Conservation (phyloP, 202 grass and related monocot genomes). For the Musa balbisiana region DNA sequence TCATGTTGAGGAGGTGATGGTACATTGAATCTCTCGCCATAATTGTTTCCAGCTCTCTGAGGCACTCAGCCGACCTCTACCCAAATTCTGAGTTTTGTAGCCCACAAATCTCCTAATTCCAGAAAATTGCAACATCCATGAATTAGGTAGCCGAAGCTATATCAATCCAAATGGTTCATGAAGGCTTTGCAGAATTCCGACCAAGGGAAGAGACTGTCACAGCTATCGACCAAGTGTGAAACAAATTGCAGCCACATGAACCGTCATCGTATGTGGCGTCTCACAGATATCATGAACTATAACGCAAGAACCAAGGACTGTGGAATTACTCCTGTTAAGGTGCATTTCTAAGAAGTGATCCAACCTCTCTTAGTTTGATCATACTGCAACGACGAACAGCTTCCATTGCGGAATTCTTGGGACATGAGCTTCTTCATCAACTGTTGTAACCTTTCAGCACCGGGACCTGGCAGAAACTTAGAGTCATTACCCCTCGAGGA, state of each 20-base stretch:
- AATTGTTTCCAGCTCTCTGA: too few relatives aligned
- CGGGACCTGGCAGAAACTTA: conserved; percentile 52
- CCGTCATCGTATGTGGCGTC: neutral
- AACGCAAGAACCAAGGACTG: neutral
- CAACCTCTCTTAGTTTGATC: conserved; percentile 82
- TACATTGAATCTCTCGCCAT: too few relatives aligned
- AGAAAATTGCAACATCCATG: neutral
- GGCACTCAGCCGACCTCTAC: too few relatives aligned
- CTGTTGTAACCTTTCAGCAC: conserved; percentile 57
- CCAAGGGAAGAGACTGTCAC: neutral
- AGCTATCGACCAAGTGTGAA: neutral
- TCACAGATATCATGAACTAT: neutral
- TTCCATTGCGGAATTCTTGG: conserved; percentile 67
- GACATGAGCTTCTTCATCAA: conserved; percentile 62
- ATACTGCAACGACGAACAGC: conserved; percentile 62
- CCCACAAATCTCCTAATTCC: neutral
- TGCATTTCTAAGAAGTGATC: conserved; percentile 32
- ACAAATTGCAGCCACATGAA: neutral
- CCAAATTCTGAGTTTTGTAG: too few relatives aligned
- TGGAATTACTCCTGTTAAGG: neutral
- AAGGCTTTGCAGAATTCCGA: neutral
- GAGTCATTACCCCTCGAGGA: conserved; percentile 49
- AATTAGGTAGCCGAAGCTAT: neutral
- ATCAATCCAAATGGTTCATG: neutral
- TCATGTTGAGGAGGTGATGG: neutral